A percentile compares a stretch with the other conserved stretches of the same genome.
These are phyloP conservation scores for Solanum commersonii DNA, from an alignment of 257 asterid species.

Conservation along the genomic window DNA sequence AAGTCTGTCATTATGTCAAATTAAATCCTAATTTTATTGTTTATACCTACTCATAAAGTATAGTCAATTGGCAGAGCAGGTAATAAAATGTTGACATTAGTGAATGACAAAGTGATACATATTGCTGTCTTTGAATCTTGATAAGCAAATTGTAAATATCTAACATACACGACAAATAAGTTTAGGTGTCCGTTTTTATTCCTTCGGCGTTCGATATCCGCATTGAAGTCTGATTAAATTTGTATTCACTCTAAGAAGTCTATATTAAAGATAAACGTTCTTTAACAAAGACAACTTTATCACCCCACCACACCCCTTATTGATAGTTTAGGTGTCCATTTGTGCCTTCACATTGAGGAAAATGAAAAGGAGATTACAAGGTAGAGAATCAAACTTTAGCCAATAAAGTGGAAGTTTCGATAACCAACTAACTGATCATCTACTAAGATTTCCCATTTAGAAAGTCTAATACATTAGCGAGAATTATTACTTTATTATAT, in stretches of 20 bases:
- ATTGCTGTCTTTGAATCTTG: background rate
- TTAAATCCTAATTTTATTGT: background rate
- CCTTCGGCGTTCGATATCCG: accelerated
- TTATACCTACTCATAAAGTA: background rate
- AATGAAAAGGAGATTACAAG: background rate
- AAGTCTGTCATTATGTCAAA: background rate
- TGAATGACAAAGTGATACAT: background rate
- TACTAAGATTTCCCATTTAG: background rate
- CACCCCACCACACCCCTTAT: too few species aligned
- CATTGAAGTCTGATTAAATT: too few species aligned
- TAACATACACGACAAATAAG: background rate
- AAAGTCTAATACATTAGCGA: too few species aligned
- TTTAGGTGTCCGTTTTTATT: too few species aligned
- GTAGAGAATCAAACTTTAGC: too few species aligned
- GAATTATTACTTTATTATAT: too few species aligned
- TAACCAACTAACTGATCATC: background rate
- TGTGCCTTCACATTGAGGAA: background rate
- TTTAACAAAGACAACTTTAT: too few species aligned
- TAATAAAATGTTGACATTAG: conserved; percentile 6
- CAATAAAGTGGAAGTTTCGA: too few species aligned
- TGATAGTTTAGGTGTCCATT: background rate
- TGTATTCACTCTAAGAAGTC: accelerated
- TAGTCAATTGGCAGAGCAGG: background rate
- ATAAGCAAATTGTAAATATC: background rate
- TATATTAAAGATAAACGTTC: background rate